Base-by-base conservation (phyloP, 768 basidiomycete genomes). In the Pisolithus tinctorius region DNA sequence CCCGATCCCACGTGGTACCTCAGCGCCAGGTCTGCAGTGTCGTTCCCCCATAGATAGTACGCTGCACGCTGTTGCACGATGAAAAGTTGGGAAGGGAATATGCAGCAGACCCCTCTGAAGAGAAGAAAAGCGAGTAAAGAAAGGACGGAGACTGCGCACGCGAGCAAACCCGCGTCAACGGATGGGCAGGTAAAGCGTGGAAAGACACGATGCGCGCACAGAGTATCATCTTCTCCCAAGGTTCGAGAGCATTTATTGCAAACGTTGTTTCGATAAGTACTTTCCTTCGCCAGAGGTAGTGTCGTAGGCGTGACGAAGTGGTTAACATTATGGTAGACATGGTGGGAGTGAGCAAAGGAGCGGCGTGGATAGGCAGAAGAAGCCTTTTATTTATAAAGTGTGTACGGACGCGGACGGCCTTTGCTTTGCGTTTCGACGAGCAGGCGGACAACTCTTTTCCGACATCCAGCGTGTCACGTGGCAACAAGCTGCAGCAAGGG, bases 151-250 rank as follows among this genome's bases (percentile, higher is more conserved):
- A 76, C 77, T 81, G 54, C 13, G 34, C 34, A 31, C 30, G 13
- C 3, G 45, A 48, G 46, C 39, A 52, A 49, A 45, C 13, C 25
- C 23, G 38, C 43, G 26, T 30, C 39, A 16, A 3, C 42, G 17
- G 40, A 20, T 41, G 20, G 31, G 37, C 14, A 37, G 16, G 1
- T 16, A 47, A 14, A 49, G 26, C 36, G 42, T 16, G 46, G 38
- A 37, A 54, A 44, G 42, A 14, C 26, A 31, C 47, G 30, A 3
- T 6, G 23, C 23, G 73, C 83, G 62, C 61, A 84, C 84, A 60
- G 51, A 81, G 71, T 36, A 84, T 62, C 43, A 77, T 59, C 59
- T 82, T 81, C 72, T 86, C 86, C 85, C 84, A 85, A 52, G 79
- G 74, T 61, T 87, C 83, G 51, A 85, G 65, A 58, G 84, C 74